Conservation (phyloP, 2,329 filamentous ascomycete genomes). For the Paecilomyces formosus region DNA sequence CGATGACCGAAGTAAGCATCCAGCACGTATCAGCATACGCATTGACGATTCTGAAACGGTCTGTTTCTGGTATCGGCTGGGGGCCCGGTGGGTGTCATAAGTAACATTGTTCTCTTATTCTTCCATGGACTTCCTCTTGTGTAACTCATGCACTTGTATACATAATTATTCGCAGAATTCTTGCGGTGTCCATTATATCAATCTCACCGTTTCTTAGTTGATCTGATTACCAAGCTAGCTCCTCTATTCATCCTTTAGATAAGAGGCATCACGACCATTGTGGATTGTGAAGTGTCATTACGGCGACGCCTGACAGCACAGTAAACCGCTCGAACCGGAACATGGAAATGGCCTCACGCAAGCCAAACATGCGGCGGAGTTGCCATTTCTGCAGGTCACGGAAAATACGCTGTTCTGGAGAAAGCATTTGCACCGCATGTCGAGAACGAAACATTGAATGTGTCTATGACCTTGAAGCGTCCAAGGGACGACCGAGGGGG, state of each 20-base stretch:
- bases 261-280: not conserved
- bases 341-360: not conserved
- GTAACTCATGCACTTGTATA: not conserved
- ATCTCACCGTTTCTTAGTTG: not conserved
- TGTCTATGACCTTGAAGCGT: slow-evolving; percentile 10
- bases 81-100: not conserved
- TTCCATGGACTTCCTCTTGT: not conserved
- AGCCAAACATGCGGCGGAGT: slow-evolving; percentile 8
- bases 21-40: not conserved
- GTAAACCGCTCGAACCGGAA: not conserved
- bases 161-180: not conserved
- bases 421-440: slow-evolving; percentile 11
- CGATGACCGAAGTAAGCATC: not conserved
- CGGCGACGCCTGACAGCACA: not conserved
- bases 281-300: not conserved
- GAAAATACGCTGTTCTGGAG: slow-evolving; percentile 13
- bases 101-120: not conserved
- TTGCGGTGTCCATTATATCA: not conserved
- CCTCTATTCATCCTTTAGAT: not conserved
- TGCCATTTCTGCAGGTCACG: slow-evolving; percentile 13
- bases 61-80: not conserved
- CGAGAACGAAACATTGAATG: slow-evolving; percentile 12
- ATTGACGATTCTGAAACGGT: not conserved
- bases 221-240: not conserved
- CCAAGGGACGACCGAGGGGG: slow-evolving; percentile 10